Evolutionary conservation across 2,329 filamentous ascomycete genomes (phyloP), one percentile per base, ranked within the genome.

Genomic region (Aspergillus pseudonomiae): DNA sequence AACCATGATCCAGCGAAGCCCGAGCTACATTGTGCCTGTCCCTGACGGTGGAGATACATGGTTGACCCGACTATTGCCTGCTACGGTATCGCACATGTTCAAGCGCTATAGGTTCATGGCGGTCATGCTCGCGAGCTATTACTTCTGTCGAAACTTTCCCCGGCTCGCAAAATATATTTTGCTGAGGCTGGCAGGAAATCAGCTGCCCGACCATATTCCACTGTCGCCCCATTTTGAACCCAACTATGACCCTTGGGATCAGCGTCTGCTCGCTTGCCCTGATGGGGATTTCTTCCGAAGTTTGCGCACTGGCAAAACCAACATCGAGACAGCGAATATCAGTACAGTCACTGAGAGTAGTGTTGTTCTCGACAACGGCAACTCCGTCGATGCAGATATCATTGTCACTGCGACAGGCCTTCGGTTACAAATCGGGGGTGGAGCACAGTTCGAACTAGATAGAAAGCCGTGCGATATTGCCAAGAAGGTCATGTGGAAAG

Each of bases 201-300:
- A 43, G 71, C 62, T 36, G 6, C 34, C 34, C 14, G 12, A 36
- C 2, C 12, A 2, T 36, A 4, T 36, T 36, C 34, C 34, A 1
- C 14, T 36, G 12, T 36, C 34, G 34, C 81, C 84, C 2, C 84
- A 90, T 73, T 90, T 90, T 73, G 84, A 83, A 6, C 88, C 88
- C 0, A 72, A 71, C 1, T 90, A 91, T 69, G 80, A 84, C 28
- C 87, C 87, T 0, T 88, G 90, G 82, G 83, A 92, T 61, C 91
- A 94, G 73, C 85, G 91, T 1, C 79, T 94, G 6, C 93, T 91
- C 70, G 79, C 91, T 63, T 88, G 79, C 36, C 83, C 83, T 0
- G 80, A 85, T 57, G 83, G 81, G 34, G 85, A 87, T 70, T 86
- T 86, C 72, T 87, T 84, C 76, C 72, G 78, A 19, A 75, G 77